Conservation (phyloP, 768 basidiomycete genomes). For the Hemileccinum impolitum region DNA sequence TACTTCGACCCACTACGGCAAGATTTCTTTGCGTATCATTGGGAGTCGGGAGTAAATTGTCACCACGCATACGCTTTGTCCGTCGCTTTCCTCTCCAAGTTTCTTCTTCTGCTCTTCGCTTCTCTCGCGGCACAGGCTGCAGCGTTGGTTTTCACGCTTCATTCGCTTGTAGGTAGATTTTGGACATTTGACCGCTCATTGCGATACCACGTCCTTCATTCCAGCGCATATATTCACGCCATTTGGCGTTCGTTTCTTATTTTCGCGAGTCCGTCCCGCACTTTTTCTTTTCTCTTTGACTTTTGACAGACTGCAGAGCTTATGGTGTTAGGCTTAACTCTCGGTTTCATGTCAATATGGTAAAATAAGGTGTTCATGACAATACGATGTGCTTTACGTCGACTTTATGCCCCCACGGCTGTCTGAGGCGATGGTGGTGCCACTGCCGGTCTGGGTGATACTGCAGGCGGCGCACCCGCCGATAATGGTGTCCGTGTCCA, state of each 20-base stretch:
- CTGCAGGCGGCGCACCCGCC: constrained; percentile 61
- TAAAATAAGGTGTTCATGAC: constrained; percentile 9
- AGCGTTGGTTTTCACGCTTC: neutral
- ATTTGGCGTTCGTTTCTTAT: neutral
- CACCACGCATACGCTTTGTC: constrained; percentile 1
- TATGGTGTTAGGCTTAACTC: constrained; percentile 6
- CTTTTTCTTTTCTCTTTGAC: neutral
- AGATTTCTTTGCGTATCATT: constrained; percentile 55
- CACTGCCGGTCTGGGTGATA: constrained; percentile 10
- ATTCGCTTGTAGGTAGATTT: neutral
- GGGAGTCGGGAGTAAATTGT: constrained; percentile 26
- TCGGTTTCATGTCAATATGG: constrained; percentile 8
- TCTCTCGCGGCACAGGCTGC: constrained; percentile 9
- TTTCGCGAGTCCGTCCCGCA: neutral
- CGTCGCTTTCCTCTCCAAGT: constrained; percentile 2
- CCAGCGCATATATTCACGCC: constrained; percentile 1
- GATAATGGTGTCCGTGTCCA: constrained; percentile 73
- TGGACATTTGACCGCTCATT: neutral
- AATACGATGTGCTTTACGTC: constrained; percentile 3
- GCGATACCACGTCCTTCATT: constrained; percentile 2
- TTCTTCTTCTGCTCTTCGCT: constrained; percentile 1
- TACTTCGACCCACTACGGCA: constrained; percentile 41
- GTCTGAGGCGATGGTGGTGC: constrained; percentile 20
- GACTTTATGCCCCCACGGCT: constrained; percentile 35
- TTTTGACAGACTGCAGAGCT: constrained; percentile 3